phyloP scores from a whole-genome alignment of 2,329 filamentous ascomycete genomes.

The Chrysoporthe cubensis region DNA sequence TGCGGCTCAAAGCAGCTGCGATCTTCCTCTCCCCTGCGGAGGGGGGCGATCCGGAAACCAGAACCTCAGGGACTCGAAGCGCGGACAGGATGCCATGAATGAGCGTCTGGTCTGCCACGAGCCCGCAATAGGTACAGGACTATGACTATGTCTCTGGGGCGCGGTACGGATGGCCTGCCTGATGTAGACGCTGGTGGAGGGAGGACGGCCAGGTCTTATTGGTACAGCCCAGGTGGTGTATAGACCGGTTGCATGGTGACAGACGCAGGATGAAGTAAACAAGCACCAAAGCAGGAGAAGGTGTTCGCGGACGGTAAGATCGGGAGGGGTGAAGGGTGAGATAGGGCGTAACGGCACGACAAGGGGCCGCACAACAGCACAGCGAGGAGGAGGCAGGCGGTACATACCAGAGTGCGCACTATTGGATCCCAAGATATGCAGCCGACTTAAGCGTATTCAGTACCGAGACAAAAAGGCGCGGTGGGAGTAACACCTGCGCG shows the following conservation, averaged over 20 bases:
- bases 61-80: not conserved
- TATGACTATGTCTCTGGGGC: not conserved
- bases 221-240: not conserved
- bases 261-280: not conserved
- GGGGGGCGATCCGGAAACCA: not conserved
- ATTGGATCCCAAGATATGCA: not conserved
- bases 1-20: conserved; percentile 6
- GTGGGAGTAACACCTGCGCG: conserved; percentile 7
- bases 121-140: not conserved
- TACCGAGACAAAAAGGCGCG: not conserved
- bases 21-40: not conserved
- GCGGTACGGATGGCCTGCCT: not conserved
- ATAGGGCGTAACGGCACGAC: not conserved
- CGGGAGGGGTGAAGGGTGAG: not conserved
- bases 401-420: conserved; percentile 15
- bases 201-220: not conserved
- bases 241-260: not conserved
- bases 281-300: not conserved
- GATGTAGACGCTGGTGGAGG: not conserved
- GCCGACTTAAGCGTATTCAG: not conserved
- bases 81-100: not conserved
- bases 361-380: conserved; percentile 4
- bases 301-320: not conserved
- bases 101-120: not conserved
- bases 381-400: not conserved